Evolutionary conservation across 1,284 basidiomycete genomes (phyloP), one percentile per base, ranked within the genome.

Genomic region (Apiotrichum gamsii): DNA sequence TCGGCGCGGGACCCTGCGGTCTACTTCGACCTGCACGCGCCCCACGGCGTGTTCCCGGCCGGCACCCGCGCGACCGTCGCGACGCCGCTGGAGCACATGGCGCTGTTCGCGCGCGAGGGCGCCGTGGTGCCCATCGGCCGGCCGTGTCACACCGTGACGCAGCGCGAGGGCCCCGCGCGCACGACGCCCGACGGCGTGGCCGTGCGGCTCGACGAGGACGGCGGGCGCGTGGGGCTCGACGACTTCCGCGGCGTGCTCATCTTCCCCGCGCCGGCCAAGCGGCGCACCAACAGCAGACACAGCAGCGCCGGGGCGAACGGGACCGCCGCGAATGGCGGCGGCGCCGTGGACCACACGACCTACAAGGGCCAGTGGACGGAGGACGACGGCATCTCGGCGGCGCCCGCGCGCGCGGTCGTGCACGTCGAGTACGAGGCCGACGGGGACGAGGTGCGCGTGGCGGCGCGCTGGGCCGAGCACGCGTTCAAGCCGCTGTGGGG

Each of bases 121-220:
- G 62, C 64, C 5, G 72, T 68, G 25, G 57, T 75, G n/a, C 73
- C 74, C 9, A 59, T 73, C 25, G 72, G 73, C n/a, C 70, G 70
- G 43, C 47, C 56, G 23, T 61, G 62, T 39, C 62, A 69, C 33
- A 74, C 73, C 4, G 63, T 74, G 47, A 73, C 70, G 5, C 60
- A 70, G 43, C 18, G 39, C 1, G 31, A 53, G 1, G 72, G 72
- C 1, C 56, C 69, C 1, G 58, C 62, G 0, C 51, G 71, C 14
- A 62, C 64, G 13, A 69, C 68, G 11, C 52, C 62, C 8, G 70
- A 73, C 51, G 72, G 72, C n/a, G 67, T 70, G 15, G 64, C 67
- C 39, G 58, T 70, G n/a, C 40, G 57, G 42, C 64, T 72, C 24
- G 65, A 69, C 24, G 47, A 55, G 9, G 67, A 73, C 29, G 70